Base-by-base conservation (phyloP, 768 basidiomycete species). In the Daedaleopsis nitida region DNA sequence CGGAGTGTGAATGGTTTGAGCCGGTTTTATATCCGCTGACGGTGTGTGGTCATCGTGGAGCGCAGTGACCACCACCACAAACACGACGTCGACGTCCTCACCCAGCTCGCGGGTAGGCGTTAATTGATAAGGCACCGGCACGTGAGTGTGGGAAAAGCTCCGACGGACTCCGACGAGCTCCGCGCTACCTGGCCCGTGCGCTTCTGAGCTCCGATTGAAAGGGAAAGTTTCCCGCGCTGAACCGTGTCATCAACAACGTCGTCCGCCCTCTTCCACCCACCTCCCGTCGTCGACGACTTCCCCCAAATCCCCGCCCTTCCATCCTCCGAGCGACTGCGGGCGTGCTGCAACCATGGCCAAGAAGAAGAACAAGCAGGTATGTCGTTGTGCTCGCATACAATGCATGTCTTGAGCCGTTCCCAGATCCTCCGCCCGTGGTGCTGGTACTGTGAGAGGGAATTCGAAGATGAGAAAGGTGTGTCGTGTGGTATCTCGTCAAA, bases 391-490 rank as follows among this genome's bases (percentile, higher is more conserved):
- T 11, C 7, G 52, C 32, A 32, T n/a, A 19, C 1, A 5, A 32
- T 43, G 58, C 37, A 42, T 23, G 38, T 44, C 63, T 53, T 66
- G 51, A 69, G 58, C 48, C 13, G 44, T 37, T 19, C 35, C 10
- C 61, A 94, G 92, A 76, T 93, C 65, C 84, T 94, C 65, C 87
- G 90, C 6, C 92, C 93, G 16, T 97, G 96, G 94, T 98, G 96
- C 78, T 98, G 96, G 96, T 98, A 98, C 75, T 98, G 95, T 79
- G 96, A 98, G 76, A 86, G 96, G 72, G 96, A 97, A 76, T 99
- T 99, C 69, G 96, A 98, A 76, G 97, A 99, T 84, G 96, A 98
- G 76, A 98, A 98, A 78, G 96, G 96, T 93, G 51, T 19, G 80
- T 76, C 51, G 68, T 50, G 47, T 16, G 9, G 56, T 37, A 32